phyloP scores from a whole-genome alignment of 176 grass and related monocot species.

The Lolium rigidum region DNA sequence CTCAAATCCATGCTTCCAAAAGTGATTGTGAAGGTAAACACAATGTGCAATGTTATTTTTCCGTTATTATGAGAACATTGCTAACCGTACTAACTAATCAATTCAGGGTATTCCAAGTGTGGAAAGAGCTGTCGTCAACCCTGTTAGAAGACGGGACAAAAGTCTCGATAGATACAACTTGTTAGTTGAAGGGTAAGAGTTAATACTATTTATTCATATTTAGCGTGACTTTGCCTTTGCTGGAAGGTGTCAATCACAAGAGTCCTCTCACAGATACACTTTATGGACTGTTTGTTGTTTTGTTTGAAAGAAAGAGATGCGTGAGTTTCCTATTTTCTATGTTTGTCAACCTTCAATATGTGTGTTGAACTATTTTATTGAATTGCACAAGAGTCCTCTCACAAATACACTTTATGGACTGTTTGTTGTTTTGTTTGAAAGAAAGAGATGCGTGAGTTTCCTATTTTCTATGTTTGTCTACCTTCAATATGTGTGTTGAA shows the following conservation, averaged over 20 bases:
- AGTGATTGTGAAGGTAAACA: conserved; percentile 92
- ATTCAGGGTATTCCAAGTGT: conserved; percentile 86
- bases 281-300: neutral
- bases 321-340: conserved; percentile 10
- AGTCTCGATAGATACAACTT: conserved; percentile 51
- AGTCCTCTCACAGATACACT: neutral
- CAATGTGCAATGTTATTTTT: conserved; percentile 16
- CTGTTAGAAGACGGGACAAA: conserved; percentile 20
- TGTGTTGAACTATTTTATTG: conserved; percentile 24
- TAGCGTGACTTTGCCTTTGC: conserved; percentile 23
- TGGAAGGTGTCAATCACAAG: conserved; percentile 12
- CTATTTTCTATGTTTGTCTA: conserved; percentile 12
- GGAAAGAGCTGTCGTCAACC: conserved; percentile 79
- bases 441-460: neutral
- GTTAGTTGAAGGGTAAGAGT: conserved; percentile 83
- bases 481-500: conserved; percentile 1
- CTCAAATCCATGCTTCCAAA: conserved; percentile 81
- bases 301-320: conserved; percentile 4
- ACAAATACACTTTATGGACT: conserved; percentile 7
- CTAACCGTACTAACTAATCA: conserved; percentile 42
- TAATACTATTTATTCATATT: conserved; percentile 31
- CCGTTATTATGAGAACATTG: neutral
- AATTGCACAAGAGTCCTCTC: neutral
- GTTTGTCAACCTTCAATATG: conserved; percentile 5
- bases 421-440: neutral